Base-by-base conservation (phyloP, 2,329 filamentous ascomycete genomes). In the Coleophoma eucalyptorum region DNA sequence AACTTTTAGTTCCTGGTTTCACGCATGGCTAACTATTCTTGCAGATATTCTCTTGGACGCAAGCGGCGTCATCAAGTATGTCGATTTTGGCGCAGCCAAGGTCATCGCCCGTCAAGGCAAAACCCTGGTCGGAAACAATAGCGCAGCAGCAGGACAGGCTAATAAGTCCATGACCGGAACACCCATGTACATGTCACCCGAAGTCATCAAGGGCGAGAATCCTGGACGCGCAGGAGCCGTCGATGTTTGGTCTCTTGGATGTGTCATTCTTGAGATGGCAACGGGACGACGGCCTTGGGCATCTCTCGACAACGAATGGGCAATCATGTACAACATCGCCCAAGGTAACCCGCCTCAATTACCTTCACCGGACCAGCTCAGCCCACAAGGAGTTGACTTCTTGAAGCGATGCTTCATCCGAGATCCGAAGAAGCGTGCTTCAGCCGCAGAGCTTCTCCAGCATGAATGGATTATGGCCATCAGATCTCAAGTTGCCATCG, bases 251-350 rank as follows among this genome's bases (percentile, higher is more conserved):
- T 97, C 92, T 3, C 79, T 99, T 3, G 93, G 94, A 49, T 99
- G 94, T 66, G 94, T 99, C 35, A 90, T 99, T 58, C 81, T 97
- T 40, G 94, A 99, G 70, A 97, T 99, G 93, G 90, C 90, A 3
- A 99, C 94, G 0, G 94, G 94, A 18, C 83, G 91, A 55, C 84
- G 93, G 15, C 94, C 94, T 1, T 99, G 94, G 94, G 90, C 91
- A 21, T 90, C 87, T 57, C 83, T 97, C 43, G 94, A 99, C 73
- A 99, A 99, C 66, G 94, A 99, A 70, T 99, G 92, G 91, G 94
- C 94, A 40, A 97, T 99, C 73, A 99, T 99, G 94, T 99, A 97
- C 79, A 97, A 97, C 74, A 99, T 99, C 64, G 94, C 94, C 1
- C 93, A 96, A 67, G 94, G 94, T 57, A 96, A 97, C 62, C 89